Conservation (phyloP, 352 stramenopile species). For the Globisporangium splendens region DNA sequence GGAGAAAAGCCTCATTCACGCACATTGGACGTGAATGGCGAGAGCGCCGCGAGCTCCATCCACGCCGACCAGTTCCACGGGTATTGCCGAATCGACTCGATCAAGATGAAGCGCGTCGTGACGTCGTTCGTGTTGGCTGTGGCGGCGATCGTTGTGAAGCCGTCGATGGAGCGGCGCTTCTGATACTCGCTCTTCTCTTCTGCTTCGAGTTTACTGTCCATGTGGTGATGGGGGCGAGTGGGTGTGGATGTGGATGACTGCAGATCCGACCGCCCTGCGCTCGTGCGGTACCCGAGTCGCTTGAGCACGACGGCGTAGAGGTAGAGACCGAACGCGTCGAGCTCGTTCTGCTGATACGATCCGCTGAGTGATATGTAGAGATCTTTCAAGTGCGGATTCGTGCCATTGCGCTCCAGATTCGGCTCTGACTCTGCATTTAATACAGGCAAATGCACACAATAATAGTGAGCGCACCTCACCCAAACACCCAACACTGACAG, state of each 20-base stretch:
- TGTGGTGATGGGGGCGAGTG: conserved; percentile 26
- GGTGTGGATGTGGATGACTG: conserved; percentile 23
- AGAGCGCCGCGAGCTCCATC: conserved; percentile 90
- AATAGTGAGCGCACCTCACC: background rate
- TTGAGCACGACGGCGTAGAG: conserved; percentile 75
- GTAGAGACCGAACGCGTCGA: conserved; percentile 80
- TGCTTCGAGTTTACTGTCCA: conserved; percentile 18
- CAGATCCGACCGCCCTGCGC: conserved; percentile 23
- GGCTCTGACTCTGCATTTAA: conserved; percentile 25
- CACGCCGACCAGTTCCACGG: conserved; percentile 97
- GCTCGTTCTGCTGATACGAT: conserved; percentile 40
- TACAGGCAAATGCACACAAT: too few relatives aligned
- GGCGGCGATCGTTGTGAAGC: conserved; percentile 13
- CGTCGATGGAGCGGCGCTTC: conserved; percentile 13
- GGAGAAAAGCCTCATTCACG: background rate
- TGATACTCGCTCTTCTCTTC: conserved; percentile 42
- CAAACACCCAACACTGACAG: background rate
- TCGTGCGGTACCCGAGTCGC: conserved; percentile 62
- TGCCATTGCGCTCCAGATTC: conserved; percentile 35
- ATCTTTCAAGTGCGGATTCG: conserved; percentile 73
- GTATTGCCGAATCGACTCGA: conserved; percentile 68
- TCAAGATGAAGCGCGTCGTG: conserved; percentile 60
- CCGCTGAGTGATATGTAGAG: conserved; percentile 51
- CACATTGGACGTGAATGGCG: conserved; percentile 52
- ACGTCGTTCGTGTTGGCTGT: conserved; percentile 32